Evolutionary conservation across 2,329 filamentous ascomycete genomes (phyloP), one percentile per base, ranked within the genome.

Genomic region (Colletotrichum liriopes): DNA sequence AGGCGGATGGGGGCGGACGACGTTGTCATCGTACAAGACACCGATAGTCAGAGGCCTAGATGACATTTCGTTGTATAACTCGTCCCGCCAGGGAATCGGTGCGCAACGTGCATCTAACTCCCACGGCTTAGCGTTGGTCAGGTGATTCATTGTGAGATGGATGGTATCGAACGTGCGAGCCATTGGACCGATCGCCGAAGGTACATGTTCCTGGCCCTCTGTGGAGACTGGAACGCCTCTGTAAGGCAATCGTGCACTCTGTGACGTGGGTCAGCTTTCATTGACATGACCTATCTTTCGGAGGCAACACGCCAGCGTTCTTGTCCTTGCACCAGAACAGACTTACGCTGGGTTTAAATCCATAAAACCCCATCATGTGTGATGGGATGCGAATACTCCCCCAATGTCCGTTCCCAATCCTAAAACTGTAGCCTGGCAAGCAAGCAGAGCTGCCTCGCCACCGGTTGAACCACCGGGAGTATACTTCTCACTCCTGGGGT

Each of bases 381-480:
- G 81, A 77, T 3, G 83, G 83, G 3, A 81, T 81, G 2, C 82
- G 80, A 23, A 84, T 79, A 51, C 82, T 84, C 8, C 84, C 83
- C 81, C 84, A 43, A 85, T 83, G 52, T 86, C 84, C 32, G 82
- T 81, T 2, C 84, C 84, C 52, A 85, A 76, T 0, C 84, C 82
- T 6, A 86, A 47, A 4, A 84, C 74, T 20, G 81, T 83, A 12
- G 84, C 84, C 7, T 82, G 77, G 47, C 84, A 77, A 2, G 82
- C 84, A 3, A 86, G 58, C 1, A 85, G 69, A 0, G 84, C 83
- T 0, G 77, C 80, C 67, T 85, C 83, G 0, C 92, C 92, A 12
- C 92, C 92, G 0, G 88, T 90, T 14, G 87, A 90, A 1, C 92
- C 92, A 8, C 92, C 92, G 0, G 90, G 85, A 0, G 88, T 90